Evolutionary conservation across 257 asterid species (phyloP), one percentile per base, ranked within the genome.

Genomic region (Phtheirospermum japonicum): DNA sequence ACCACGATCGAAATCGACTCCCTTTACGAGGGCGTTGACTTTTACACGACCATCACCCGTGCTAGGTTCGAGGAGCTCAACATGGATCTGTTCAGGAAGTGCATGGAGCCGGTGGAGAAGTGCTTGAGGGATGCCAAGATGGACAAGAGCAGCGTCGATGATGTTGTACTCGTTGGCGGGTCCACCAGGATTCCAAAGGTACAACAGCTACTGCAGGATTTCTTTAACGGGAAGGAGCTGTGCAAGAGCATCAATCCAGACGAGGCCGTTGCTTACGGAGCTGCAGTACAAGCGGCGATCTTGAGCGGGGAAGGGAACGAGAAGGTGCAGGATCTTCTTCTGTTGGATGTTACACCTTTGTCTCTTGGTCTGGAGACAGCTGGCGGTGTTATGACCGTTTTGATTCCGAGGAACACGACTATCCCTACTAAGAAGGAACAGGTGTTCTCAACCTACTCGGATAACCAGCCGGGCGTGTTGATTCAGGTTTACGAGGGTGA

Each of bases 71-170:
- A 87, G 72, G 95, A 87, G 77, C 83, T 87, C 2, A 87, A 87
- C 88, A 84, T 87, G 95, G 95, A 87, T 62, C 49, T 87, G 32
- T 87, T 87, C 74, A 77, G 93, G 4, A 87, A 84, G 59, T 87
- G 90, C 37, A 84, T 84, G 95, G 93, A 87, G 49, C 95, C 90
- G 0, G 95, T 87, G 1, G 95, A 87, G 77, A 87, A 87, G 76
- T 87, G 93, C 45, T 11, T 87, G 76, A 80, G 95, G 58, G 93
- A 87, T 72, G 95, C 93, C 0, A 87, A 82, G 86, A 87, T 87
- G 95, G 93, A 84, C 61, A 87, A 84, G 74, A 75, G 88, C 78
- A 52, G 40, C 4, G 62, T 84, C 31, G 83, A 81, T 31, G 87
- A 84, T 68, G 83, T 76, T n/a, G 87, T 84, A 9, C 77, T 72